phyloP scores from a whole-genome alignment of 306 rosid species.

The Begonia masoniana region DNA sequence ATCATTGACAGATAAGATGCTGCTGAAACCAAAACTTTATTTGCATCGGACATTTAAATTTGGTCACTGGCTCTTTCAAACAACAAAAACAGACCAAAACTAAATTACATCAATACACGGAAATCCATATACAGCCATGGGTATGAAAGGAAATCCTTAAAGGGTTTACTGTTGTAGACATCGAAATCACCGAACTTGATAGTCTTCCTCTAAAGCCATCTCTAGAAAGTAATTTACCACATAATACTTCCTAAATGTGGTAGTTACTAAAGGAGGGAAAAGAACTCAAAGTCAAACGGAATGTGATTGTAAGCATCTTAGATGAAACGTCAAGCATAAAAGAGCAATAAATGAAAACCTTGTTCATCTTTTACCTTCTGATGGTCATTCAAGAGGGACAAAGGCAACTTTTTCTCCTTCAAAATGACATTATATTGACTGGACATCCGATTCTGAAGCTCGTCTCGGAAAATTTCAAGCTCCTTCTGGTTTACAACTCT shows the following conservation, averaged over 20 bases:
- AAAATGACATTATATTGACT: slow-evolving; percentile 65
- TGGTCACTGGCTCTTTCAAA: too few species aligned
- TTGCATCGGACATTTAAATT: background rate
- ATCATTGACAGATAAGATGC: background rate
- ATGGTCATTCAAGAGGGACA: slow-evolving; percentile 69
- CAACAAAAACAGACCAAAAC: too few species aligned
- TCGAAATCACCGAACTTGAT: background rate
- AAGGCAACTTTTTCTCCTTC: slow-evolving; percentile 57
- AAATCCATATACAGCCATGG: background rate
- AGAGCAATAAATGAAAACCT: background rate
- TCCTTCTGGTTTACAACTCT: slow-evolving; percentile 71
- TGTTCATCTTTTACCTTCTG: slow-evolving; percentile 46
- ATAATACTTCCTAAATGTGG: background rate
- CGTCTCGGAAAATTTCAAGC: slow-evolving; percentile 76
- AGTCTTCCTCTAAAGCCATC: background rate
- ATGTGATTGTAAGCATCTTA: too few species aligned
- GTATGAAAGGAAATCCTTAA: background rate
- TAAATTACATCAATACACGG: too few species aligned
- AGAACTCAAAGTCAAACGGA: too few species aligned
- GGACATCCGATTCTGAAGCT: slow-evolving; percentile 48
- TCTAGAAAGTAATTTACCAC: background rate
- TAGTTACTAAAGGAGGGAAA: too few species aligned
- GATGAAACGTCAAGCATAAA: background rate
- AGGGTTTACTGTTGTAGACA: background rate
- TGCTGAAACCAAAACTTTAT: background rate